These are phyloP conservation scores for Coprinopsis sp. DNA, from an alignment of 768 basidiomycete genomes.

Conservation along the genomic window DNA sequence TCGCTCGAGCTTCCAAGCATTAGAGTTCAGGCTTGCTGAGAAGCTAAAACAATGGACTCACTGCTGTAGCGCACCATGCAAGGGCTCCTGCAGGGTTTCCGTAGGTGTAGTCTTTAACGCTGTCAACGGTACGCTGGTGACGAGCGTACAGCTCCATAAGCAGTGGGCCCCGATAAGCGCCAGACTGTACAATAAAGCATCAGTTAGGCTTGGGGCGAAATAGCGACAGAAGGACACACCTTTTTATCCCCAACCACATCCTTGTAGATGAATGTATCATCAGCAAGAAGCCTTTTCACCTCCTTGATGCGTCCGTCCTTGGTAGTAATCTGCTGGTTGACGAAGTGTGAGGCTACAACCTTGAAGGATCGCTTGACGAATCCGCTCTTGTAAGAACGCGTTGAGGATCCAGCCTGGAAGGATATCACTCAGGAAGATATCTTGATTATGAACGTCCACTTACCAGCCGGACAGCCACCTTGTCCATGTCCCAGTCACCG, in stretches of 20 bases:
- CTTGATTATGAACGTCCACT: neutral
- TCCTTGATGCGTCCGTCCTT: neutral
- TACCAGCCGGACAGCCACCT: neutral
- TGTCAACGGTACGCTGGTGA: neutral
- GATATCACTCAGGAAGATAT: neutral
- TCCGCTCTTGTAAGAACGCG: neutral
- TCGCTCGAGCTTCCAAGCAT: constrained; percentile 2
- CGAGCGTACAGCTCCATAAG: constrained; percentile 2
- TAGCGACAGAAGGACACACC: neutral
- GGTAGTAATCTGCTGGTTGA: neutral
- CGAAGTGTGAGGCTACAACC: neutral
- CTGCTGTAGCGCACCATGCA: constrained; percentile 3
- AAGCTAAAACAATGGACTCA: neutral
- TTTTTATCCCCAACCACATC: neutral
- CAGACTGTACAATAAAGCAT: neutral
- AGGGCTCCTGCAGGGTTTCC: neutral
- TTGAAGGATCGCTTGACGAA: neutral
- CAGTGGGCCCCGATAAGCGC: neutral
- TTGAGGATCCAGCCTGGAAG: neutral
- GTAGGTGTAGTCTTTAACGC: neutral
- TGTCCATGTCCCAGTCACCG: neutral
- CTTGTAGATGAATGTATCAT: neutral
- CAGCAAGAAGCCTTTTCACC: neutral
- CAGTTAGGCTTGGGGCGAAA: neutral
- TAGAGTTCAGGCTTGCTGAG: neutral